Base-by-base conservation (phyloP, 352 stramenopile species). In the Phytophthora hybrid region DNA sequence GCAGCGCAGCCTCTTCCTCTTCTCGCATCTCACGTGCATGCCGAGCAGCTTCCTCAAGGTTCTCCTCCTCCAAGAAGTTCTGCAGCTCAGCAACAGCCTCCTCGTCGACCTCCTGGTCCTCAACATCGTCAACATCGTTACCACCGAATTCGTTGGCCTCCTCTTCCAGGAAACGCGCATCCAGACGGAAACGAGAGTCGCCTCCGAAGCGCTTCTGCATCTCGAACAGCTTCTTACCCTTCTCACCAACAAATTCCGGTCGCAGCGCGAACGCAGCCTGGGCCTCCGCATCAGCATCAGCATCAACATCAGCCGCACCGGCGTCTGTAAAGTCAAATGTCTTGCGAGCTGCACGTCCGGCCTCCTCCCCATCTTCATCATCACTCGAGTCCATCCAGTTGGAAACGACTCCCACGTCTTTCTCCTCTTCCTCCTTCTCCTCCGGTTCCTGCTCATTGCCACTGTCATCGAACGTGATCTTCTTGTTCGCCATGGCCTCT, bases 141-240 rank as follows among this genome's bases (percentile, higher is more conserved):
- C 79, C 84, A 29, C 78, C 80, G 41, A 78, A 92, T 55, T 92
- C 86, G 23, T 92, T 84, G 39, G 85, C 80, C 9, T 90, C 79
- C 31, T 87, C 74, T 37, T 93, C 87, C 44, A 93, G 81, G 73
- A 95, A 95, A 3, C 88, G 86, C 19, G 83, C 84, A 63, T 95
- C 88, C 58, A 95, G 76, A 44, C 85, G 84, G 75, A 95, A 95
- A 54, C 88, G 88, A 73, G 90, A 77, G 65, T 95, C 88, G 16
- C 88, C 86, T 49, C 83, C 82, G 59, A 93, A 95, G 2, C 85
- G 84, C 63, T 93, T 95, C 60, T 95, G 88, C 78, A 95, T 78
- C 72, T 95, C 88, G 66, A 95, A 95, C 44, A 95, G 62, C 65
- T 89, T 85, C 63, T 90, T 90, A 63, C 88, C 88, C 18, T 79